These are phyloP conservation scores for Chaetomium globosum DNA, from an alignment of 2,329 filamentous ascomycete genomes.

Conservation along the genomic window DNA sequence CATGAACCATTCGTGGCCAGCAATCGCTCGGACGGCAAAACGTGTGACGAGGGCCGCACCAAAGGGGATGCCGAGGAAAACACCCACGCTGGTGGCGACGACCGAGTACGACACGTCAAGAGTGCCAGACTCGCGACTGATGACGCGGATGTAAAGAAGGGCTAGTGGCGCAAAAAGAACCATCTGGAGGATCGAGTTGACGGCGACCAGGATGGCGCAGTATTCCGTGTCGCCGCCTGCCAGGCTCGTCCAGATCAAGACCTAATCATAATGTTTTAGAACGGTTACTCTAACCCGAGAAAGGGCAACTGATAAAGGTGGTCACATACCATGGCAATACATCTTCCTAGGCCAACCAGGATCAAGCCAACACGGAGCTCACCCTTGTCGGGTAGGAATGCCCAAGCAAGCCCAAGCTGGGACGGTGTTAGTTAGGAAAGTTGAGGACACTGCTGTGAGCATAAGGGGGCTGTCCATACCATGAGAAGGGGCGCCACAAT, in stretches of 20 bases:
- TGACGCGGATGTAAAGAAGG: constrained; percentile 69
- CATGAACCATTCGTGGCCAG: constrained; percentile 61
- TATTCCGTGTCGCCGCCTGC: constrained; percentile 52
- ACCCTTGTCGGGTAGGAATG: constrained; percentile 62
- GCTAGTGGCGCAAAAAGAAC: constrained; percentile 71
- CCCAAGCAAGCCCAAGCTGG: constrained; percentile 50
- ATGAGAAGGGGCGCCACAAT: background rate
- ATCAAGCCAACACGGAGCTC: constrained; percentile 69
- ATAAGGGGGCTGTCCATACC: background rate
- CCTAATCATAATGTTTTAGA: background rate
- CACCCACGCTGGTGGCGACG: constrained; percentile 78
- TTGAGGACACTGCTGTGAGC: background rate
- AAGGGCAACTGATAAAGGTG: background rate
- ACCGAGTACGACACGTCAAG: constrained; percentile 56
- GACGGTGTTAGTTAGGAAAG: background rate
- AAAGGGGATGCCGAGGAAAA: constrained; percentile 83
- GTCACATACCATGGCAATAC: constrained; percentile 76
- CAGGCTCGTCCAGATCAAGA: constrained; percentile 67
- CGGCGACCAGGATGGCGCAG: constrained; percentile 54
- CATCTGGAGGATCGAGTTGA: constrained; percentile 76
- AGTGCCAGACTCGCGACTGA: constrained; percentile 43
- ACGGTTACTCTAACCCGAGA: background rate
- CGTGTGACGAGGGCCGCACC: constrained; percentile 78
- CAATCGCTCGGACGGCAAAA: constrained; percentile 57
- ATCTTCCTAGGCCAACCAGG: constrained; percentile 80